Conservation (phyloP, 441 rosid genomes). For the Corymbia citriodora region DNA sequence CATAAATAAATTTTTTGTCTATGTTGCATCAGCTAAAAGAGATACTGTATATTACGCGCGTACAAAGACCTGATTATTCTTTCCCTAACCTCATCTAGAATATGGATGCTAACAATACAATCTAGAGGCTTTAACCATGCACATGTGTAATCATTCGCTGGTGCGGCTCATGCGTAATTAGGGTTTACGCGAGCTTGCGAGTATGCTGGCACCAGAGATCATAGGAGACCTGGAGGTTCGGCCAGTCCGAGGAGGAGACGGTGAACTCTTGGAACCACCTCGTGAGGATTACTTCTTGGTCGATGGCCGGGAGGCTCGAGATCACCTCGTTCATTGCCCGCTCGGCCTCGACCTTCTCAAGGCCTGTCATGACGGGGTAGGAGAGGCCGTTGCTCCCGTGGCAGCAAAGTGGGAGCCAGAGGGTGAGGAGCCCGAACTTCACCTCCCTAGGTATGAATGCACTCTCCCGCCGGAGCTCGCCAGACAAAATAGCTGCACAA, state of each 20-base stretch:
- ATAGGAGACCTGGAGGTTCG: conserved; percentile 52
- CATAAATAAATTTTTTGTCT: not conserved
- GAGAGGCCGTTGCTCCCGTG: conserved; percentile 57
- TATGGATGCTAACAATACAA: not conserved
- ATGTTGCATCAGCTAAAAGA: not conserved
- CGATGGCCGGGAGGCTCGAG: conserved; percentile 38
- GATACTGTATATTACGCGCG: not conserved
- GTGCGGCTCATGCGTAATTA: not conserved
- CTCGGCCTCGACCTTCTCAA: conserved; percentile 59
- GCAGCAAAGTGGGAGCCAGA: conserved; percentile 62
- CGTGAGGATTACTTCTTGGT: conserved; percentile 72
- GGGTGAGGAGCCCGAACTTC: conserved; percentile 52
- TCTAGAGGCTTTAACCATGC: not conserved
- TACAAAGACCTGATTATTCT: not conserved
- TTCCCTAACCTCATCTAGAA: not conserved
- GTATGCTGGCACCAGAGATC: conserved; percentile 73
- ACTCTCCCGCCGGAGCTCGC: conserved; percentile 35
- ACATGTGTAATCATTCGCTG: not conserved
- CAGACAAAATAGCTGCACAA: conserved; percentile 40
- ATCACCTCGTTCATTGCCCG: conserved; percentile 59
- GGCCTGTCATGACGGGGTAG: conserved; percentile 44
- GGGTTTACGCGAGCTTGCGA: conserved; percentile 26
- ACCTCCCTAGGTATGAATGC: conserved; percentile 35
- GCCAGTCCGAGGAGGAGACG: conserved; percentile 65
- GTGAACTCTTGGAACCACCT: conserved; percentile 72